These are phyloP conservation scores for Colletotrichum chlorophyti DNA, from an alignment of 2,329 filamentous ascomycete species.

Conservation along the genomic window DNA sequence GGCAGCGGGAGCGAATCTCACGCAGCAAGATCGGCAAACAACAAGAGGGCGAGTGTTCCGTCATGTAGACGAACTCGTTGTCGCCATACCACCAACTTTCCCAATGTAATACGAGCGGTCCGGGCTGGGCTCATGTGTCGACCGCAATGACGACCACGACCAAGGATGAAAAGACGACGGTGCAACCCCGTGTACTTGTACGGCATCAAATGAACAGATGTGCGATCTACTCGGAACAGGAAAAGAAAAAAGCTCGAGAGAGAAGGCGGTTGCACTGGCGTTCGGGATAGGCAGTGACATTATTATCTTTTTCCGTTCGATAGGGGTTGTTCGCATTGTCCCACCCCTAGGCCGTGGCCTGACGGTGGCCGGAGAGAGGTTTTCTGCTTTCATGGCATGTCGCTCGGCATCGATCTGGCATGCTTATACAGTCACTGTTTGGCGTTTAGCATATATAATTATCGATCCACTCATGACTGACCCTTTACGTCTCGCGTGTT, in stretches of 20 bases:
- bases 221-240: background rate
- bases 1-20: constrained; percentile 79
- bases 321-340: background rate
- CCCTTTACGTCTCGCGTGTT: too few species aligned
- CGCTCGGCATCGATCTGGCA: background rate
- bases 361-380: background rate
- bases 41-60: constrained; percentile 84
- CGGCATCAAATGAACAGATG: constrained; percentile 1
- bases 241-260: background rate
- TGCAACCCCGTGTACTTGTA: constrained; percentile 11
- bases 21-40: constrained; percentile 82
- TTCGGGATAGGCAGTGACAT: background rate
- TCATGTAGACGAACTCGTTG: constrained; percentile 68
- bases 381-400: background rate
- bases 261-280: background rate
- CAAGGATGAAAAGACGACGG: constrained; percentile 2
- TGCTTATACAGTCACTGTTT: background rate
- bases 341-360: background rate
- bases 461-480: too few species aligned
- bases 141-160: constrained; percentile 14
- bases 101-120: constrained; percentile 14
- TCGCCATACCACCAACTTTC: background rate
- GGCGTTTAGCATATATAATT: constrained; percentile 12
- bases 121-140: constrained; percentile 15
- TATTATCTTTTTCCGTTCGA: background rate